Base-by-base conservation (phyloP, 345 rosid genomes). In the Brassica nigra region DNA sequence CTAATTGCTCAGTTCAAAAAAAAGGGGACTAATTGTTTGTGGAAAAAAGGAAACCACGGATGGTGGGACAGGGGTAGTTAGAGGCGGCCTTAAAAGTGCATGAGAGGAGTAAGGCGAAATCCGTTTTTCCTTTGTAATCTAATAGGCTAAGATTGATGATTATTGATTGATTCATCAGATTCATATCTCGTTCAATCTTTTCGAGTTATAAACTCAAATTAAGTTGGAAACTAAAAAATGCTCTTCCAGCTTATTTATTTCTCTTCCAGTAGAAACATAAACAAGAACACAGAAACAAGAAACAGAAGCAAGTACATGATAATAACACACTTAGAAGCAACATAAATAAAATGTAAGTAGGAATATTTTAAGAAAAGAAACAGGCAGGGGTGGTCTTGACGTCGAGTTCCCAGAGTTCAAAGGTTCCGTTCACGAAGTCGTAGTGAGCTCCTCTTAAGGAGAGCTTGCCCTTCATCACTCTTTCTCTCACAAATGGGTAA, bases 341-440 rank as follows among this genome's bases (percentile, higher is more conserved):
- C 18, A 69, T 3, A 61, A 54, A 31, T 34, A 15, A 69, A 57
- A 71, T 15, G 8, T 36, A 15, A 58, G 64, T 14, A 61, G 12
- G 15, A n/a, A 49, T 16, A 1, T 62, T 10, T 68, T 54, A 80
- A 62, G 49, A 85, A 59, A 73, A 72, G 66, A 83, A 67, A 16
- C 74, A 15, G 33, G 86, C 62, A 18, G 86, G 89, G 20, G 77
- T 49, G 67, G 86, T 62, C 69, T 86, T 85, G 85, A 77, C 84
- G 77, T 88, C 86, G 9, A 87, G 94, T 73, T 91, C 89, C 98
- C 97, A 93, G 0, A 88, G 87, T 77, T 89, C 89, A 61, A 95
- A 93, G 4, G 68, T 74, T 36, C 93, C 91, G 58, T 90, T 72
- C 3, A 92, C 86, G 16, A 92, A 92, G 71, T 92, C 92, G 55